Conservation (phyloP, 1,284 basidiomycete species). For the Cutaneotrichosporon curvatum region DNA sequence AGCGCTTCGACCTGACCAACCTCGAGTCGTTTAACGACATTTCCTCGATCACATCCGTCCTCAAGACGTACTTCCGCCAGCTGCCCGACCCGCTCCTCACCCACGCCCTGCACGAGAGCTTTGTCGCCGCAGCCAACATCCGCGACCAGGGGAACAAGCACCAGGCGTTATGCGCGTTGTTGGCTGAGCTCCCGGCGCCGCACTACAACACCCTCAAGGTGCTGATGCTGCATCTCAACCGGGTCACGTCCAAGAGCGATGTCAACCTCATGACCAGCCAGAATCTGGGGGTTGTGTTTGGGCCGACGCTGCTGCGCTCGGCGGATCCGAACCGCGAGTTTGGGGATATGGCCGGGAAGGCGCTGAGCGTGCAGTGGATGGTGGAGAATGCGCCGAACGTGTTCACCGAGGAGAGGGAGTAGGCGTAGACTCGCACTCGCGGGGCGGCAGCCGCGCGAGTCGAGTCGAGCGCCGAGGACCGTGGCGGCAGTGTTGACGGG, state of each 20-base stretch:
- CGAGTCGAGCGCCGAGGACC: too few species aligned
- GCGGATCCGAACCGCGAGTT: conserved; percentile 81
- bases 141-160: conserved; percentile 60
- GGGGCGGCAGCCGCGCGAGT: too few species aligned
- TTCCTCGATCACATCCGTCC: conserved; percentile 88
- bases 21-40: conserved; percentile 88
- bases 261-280: conserved; percentile 89
- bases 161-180: conserved; percentile 59
- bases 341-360: conserved; percentile 82
- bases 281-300: conserved; percentile 99
- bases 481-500: too few species aligned
- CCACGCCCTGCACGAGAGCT: conserved; percentile 82
- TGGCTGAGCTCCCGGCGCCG: conserved; percentile 71
- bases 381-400: conserved; percentile 71
- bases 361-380: conserved; percentile 82
- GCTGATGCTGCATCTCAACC: conserved; percentile 82
- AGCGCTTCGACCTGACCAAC: conserved; percentile 79
- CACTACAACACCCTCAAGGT: conserved; percentile 78
- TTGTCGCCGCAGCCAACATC: conserved; percentile 65
- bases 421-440: too few species aligned
- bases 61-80: conserved; percentile 93
- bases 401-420: conserved; percentile 24
- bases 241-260: conserved; percentile 62
- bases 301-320: conserved; percentile 90
- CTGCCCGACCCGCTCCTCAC: conserved; percentile 87